phyloP scores from a whole-genome alignment of 345 rosid genomes.

The Eucalyptus marginata region DNA sequence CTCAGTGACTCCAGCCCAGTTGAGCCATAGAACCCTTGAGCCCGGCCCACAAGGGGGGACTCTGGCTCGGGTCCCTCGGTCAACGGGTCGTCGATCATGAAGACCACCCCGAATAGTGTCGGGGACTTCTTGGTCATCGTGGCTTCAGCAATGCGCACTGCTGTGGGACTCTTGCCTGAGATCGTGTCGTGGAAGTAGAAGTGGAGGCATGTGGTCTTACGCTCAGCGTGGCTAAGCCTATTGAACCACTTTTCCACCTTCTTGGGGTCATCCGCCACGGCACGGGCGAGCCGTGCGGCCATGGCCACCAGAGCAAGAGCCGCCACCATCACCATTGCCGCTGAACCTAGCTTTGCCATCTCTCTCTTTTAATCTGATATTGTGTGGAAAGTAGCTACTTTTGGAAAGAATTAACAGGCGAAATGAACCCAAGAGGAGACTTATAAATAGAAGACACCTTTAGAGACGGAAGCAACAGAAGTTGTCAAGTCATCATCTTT shows the following conservation, averaged over 20 bases:
- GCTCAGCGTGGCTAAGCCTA: constrained; percentile 1
- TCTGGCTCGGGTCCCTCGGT: constrained; percentile 45
- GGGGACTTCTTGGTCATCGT: constrained; percentile 25
- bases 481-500: not conserved
- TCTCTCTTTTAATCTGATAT: not conserved
- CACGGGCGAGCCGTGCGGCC: constrained; percentile 9
- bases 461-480: not conserved
- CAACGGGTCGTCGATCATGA: constrained; percentile 53
- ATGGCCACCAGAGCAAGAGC: not conserved
- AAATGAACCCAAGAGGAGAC: not conserved
- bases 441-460: not conserved
- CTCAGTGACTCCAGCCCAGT: constrained; percentile 26
- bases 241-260: not conserved
- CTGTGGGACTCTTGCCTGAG: constrained; percentile 43
- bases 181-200: constrained; percentile 67
- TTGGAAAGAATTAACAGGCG: not conserved
- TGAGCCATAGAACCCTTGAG: constrained; percentile 56
- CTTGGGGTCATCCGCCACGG: not conserved
- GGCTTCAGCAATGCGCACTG: constrained; percentile 41
- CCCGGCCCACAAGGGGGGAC: constrained; percentile 51
- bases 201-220: constrained; percentile 42
- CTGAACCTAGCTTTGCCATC: not conserved
- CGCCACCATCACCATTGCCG: not conserved
- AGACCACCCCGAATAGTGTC: constrained; percentile 32
- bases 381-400: not conserved